Evolutionary conservation across 208 protist genomes (phyloP).

Genomic region (Leishmania amazonensis): DNA sequence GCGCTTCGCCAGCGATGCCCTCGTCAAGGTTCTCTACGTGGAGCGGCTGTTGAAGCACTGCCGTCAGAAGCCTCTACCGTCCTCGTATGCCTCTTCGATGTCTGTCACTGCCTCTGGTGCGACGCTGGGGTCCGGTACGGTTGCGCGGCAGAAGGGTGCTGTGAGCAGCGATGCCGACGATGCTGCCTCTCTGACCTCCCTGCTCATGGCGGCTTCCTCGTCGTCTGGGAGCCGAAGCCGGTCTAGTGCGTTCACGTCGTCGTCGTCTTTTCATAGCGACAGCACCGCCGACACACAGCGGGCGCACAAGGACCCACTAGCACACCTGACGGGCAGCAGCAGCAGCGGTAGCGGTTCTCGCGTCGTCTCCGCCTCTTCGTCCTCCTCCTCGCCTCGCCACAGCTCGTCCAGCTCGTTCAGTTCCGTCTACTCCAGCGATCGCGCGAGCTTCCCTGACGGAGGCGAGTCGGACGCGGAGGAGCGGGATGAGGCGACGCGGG

Average conservation of each 20-base stretch:
- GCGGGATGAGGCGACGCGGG: neutral
- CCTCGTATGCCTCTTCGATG: neutral
- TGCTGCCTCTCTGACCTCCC: constrained; percentile 19
- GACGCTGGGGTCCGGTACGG: too few species aligned
- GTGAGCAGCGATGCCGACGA: constrained; percentile 6
- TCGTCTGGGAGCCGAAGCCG: constrained; percentile 4
- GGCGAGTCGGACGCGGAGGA: constrained; percentile 4
- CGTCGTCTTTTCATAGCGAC: constrained; percentile 1
- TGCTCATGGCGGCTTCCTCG: constrained; percentile 25
- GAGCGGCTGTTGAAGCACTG: constrained; percentile 52
- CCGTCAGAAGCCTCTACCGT: constrained; percentile 16
- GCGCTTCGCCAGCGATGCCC: constrained; percentile 62
- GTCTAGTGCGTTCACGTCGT: neutral
- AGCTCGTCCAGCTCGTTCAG: constrained; percentile 31
- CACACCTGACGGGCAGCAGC: neutral
- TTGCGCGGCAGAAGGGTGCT: neutral
- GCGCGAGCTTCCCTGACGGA: constrained; percentile 33
- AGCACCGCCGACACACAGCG: neutral
- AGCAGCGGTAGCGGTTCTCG: neutral
- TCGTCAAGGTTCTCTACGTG: constrained; percentile 70
- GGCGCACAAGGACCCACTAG: neutral
- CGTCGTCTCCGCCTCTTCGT: neutral
- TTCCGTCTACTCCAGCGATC: constrained; percentile 52
- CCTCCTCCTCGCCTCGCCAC: constrained; percentile 10
- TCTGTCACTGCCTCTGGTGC: neutral